These are phyloP conservation scores for Camelina hispida DNA, from an alignment of 345 rosid species.

Conservation along the genomic window DNA sequence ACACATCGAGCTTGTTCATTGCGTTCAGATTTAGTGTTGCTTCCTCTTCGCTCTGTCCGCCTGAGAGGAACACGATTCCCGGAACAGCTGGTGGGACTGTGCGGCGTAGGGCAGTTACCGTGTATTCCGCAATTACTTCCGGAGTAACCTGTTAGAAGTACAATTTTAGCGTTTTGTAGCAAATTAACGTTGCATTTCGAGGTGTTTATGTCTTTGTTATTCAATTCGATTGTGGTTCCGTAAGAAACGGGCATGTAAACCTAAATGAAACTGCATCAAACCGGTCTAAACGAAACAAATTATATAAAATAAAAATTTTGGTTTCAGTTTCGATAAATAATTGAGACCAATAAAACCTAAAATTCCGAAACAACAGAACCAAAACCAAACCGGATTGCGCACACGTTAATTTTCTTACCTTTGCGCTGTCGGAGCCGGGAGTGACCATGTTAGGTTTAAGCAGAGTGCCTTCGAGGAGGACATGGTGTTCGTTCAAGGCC, in stretches of 20 bases:
- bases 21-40: slow-evolving; percentile 84
- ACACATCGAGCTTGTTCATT: slow-evolving; percentile 77
- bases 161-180: not conserved
- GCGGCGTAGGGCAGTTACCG: slow-evolving; percentile 76
- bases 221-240: not conserved
- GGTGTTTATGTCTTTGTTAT: not conserved
- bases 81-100: slow-evolving; percentile 92
- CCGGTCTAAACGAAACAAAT: not conserved
- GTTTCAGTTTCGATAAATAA: not conserved
- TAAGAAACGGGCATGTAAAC: not conserved
- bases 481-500: slow-evolving; percentile 93
- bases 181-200: not conserved
- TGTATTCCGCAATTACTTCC: slow-evolving; percentile 71
- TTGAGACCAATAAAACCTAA: not conserved
- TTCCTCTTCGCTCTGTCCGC: slow-evolving; percentile 91
- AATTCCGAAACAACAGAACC: not conserved
- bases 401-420: slow-evolving; percentile 58
- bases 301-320: no score
- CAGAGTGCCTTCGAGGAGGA: slow-evolving; percentile 92
- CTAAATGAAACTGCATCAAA: not conserved
- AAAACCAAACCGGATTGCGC: not conserved
- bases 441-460: slow-evolving; percentile 99
- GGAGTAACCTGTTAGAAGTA: slow-evolving; percentile 55
- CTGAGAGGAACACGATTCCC: slow-evolving; percentile 84
- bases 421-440: slow-evolving; percentile 86